A percentile compares a stretch with the other conserved stretches of the same genome.
Evolutionary conservation across 352 stramenopile species (phyloP).

Genomic region (Globisporangium mamillatum): DNA sequence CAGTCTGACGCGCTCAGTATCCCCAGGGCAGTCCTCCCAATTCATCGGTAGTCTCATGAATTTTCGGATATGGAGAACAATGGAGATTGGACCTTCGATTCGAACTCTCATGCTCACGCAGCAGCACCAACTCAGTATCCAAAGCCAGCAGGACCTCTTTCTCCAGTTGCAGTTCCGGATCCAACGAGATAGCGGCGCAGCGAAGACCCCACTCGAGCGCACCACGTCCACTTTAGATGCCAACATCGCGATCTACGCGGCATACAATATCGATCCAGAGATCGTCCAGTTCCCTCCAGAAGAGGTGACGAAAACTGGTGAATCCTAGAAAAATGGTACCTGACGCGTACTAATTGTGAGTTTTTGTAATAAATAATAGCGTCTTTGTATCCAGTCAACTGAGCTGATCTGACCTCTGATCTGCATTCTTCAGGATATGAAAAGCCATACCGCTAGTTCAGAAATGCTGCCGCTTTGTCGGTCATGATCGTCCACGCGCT

Average conservation of each 20-base stretch:
- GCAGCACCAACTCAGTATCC: neutral
- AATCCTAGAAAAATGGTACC: neutral
- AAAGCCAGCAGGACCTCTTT: neutral
- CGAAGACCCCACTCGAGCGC: neutral
- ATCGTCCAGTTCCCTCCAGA: constrained; percentile 14
- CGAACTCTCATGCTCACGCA: neutral
- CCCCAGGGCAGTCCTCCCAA: neutral
- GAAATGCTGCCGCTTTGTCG: neutral
- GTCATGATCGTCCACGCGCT: neutral
- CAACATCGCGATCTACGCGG: neutral
- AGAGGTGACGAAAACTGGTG: neutral
- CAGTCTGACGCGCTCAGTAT: constrained; percentile 22
- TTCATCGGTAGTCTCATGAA: constrained; percentile 13
- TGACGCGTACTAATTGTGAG: too few species aligned
- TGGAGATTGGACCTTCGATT: neutral
- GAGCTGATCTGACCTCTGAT: neutral
- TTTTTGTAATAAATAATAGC: neutral
- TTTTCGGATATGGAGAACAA: constrained; percentile 1
- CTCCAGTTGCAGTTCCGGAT: constrained; percentile 10
- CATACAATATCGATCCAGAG: neutral
- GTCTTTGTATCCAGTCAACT: neutral
- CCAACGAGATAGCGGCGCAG: neutral
- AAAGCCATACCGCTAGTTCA: neutral
- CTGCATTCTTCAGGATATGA: too few species aligned
- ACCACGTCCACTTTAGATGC: neutral